These are phyloP conservation scores for Arthrobotrys conoides DNA, from an alignment of 2,329 filamentous ascomycete genomes.

Conservation along the genomic window DNA sequence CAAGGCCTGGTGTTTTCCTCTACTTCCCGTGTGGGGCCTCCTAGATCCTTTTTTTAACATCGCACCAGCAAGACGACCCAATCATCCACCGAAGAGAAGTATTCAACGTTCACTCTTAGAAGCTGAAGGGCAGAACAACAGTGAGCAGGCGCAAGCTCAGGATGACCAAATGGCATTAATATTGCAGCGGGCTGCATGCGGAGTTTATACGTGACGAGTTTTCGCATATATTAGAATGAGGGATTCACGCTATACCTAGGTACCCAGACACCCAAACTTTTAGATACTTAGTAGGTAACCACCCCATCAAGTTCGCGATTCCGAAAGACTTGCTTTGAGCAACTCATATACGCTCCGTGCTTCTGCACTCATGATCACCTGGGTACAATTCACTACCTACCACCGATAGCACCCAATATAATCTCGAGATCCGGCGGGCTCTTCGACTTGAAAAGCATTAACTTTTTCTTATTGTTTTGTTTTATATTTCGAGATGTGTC, in stretches of 20 bases:
- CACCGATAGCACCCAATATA: not conserved
- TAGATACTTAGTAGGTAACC: too few relatives aligned
- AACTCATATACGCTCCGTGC: too few relatives aligned
- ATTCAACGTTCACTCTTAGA: not conserved
- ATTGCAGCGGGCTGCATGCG: not conserved
- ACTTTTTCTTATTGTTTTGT: not conserved
- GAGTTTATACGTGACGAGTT: not conserved
- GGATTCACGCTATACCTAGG: not conserved
- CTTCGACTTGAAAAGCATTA: not conserved
- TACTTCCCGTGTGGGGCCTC: not conserved
- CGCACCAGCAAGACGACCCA: not conserved
- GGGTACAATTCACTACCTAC: too few relatives aligned
- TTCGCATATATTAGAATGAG: constrained; percentile 1
- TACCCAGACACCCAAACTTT: too few relatives aligned
- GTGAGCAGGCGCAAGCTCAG: not conserved
- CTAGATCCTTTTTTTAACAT: not conserved
- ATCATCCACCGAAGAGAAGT: constrained; percentile 4
- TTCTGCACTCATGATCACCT: too few relatives aligned
- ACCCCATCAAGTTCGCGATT: too few relatives aligned
- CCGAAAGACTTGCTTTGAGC: too few relatives aligned
- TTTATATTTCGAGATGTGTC: not conserved
- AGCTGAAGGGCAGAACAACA: not conserved
- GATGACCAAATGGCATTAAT: not conserved
- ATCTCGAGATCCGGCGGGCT: not conserved
- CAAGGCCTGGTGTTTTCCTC: not conserved